phyloP scores from a whole-genome alignment of 2,329 filamentous ascomycete species.

The Westerdykella aurantiaca region DNA sequence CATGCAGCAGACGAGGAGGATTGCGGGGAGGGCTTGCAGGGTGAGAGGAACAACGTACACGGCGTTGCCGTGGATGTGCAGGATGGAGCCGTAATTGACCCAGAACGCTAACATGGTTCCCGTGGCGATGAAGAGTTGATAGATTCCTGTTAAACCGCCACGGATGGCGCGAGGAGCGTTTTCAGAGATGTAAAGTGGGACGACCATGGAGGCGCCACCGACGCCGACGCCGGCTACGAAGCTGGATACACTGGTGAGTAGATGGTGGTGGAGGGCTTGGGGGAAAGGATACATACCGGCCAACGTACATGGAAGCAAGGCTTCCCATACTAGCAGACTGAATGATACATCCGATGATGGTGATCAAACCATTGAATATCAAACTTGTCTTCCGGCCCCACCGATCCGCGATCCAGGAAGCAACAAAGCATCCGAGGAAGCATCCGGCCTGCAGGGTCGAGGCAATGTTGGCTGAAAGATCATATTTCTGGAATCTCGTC shows the following conservation, averaged over 20 bases:
- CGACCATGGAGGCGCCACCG: constrained; percentile 51
- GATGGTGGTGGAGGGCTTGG: neutral
- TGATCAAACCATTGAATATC: constrained; percentile 52
- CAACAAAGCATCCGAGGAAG: constrained; percentile 59
- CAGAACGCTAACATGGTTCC: constrained; percentile 51
- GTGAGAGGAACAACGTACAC: constrained; percentile 58
- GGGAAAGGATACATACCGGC: constrained; percentile 43
- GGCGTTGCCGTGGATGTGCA: constrained; percentile 44
- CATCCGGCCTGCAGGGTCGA: constrained; percentile 66
- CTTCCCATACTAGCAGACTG: constrained; percentile 58
- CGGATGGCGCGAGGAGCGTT: constrained; percentile 56
- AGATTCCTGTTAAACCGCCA: constrained; percentile 55
- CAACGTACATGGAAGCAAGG: constrained; percentile 60
- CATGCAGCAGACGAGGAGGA: constrained; percentile 57
- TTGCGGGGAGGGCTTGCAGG: constrained; percentile 59
- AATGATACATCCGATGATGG: constrained; percentile 57
- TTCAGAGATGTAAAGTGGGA: constrained; percentile 57
- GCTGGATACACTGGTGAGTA: constrained; percentile 18
- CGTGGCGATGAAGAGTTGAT: constrained; percentile 53
- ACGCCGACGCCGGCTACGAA: constrained; percentile 52
- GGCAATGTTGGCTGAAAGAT: constrained; percentile 62
- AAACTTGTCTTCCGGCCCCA: constrained; percentile 54
- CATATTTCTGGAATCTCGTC: constrained; percentile 41
- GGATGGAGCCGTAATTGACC: constrained; percentile 50
- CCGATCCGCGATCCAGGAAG: constrained; percentile 50